Conservation (phyloP, 495 filamentous ascomycete species). For the Aspergillus incahuasiensis region DNA sequence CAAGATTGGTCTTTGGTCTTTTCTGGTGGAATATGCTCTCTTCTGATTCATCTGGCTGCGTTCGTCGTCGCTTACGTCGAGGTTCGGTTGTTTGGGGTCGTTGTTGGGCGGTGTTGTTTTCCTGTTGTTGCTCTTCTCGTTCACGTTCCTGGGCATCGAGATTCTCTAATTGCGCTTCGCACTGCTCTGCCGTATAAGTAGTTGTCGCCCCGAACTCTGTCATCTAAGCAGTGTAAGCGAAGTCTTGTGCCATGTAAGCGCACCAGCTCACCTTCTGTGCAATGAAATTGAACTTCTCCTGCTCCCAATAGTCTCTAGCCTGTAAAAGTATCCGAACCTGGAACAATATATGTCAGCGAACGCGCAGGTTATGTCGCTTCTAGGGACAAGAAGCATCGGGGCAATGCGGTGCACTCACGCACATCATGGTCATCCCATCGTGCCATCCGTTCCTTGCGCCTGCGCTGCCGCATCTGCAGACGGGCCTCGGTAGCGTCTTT, state of each 20-base stretch:
- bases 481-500: conserved; percentile 64
- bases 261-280: conserved; percentile 42
- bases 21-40: not conserved
- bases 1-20: not conserved
- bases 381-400: not conserved
- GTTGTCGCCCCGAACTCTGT: conserved; percentile 33
- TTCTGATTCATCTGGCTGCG: not conserved
- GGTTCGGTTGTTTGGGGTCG: conserved; percentile 25
- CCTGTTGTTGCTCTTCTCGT: not conserved
- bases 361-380: not conserved
- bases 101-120: conserved; percentile 12
- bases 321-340: conserved; percentile 44
- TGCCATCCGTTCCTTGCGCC: conserved; percentile 55
- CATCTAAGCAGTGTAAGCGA: conserved; percentile 24
- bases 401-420: conserved; percentile 36
- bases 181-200: conserved; percentile 33
- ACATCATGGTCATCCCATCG: conserved; percentile 67
- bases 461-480: conserved; percentile 67
- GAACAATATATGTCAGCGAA: conserved; percentile 14
- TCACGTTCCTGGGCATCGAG: conserved; percentile 23
- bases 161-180: conserved; percentile 32
- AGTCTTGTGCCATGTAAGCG: not conserved
- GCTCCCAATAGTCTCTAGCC: conserved; percentile 47
- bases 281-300: conserved; percentile 46
- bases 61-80: conserved; percentile 18